Base-by-base conservation (phyloP, 1,284 basidiomycete species). In the Sporisorium iseilematis-ciliati region DNA sequence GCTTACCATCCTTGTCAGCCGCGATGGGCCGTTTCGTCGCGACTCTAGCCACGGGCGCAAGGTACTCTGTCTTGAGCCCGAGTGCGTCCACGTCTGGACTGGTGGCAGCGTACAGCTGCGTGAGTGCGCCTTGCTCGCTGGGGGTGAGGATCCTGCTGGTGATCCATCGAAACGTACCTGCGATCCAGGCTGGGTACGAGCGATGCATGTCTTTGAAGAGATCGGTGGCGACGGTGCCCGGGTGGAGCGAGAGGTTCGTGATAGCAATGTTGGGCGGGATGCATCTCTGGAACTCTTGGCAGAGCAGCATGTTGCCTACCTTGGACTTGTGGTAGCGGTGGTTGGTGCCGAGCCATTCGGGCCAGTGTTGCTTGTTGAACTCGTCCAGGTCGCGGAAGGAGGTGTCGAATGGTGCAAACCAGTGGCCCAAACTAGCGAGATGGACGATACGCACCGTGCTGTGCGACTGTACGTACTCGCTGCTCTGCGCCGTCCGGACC, bases 31-130 rank as follows among this genome's bases (percentile, higher is more conserved):
- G 50, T 10, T 38, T 51, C 50, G 25, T 38, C 3, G 50, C 31
- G 4, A 51, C 33, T 51, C 16, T 53, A 18, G 38, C 51, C 1
- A 53, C 38, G 5, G 51, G 51, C 14, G 21, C 16, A 4, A 53
- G 38, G 18, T 53, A 53, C 6, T 16, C 38, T 10, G 23, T 4
- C 23, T 41, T 16, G 23, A 53, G 38, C 1, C 25, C 23, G 23
- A 41, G 35, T 2, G 23, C 14, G 23, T 53, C 51, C 6, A 53
- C 51, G 18, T 53, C 51, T 1, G 51, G 51, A 23, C 38, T 41
- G 33, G 51, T 53, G 21, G 51, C 51, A 11, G 51, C 51, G 29
- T 53, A 53, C 6, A 53, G 35, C 38, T 53, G 51, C 0, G 51
- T 53, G 16, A 53, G 38, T 1, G 51, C 35, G 16, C 51, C 51